phyloP scores from a whole-genome alignment of 192 early-diverging fungal genomes.

The Spinellus fusiger region DNA sequence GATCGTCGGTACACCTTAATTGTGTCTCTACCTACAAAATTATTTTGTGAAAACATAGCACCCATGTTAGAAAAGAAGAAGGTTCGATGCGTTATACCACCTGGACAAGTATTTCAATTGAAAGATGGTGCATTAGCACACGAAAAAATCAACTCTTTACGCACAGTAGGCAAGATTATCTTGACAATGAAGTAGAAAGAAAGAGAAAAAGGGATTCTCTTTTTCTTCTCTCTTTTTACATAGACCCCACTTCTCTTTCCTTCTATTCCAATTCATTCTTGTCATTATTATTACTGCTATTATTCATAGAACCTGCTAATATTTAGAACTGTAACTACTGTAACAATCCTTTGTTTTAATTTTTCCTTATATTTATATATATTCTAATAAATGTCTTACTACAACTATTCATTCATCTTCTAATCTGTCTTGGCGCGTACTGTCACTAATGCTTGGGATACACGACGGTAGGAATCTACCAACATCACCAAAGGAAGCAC shows the following conservation, averaged over 20 bases:
- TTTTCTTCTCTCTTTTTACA: not conserved
- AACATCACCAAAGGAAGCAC: conserved; percentile 57
- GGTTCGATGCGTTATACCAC: not conserved
- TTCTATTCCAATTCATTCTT: not conserved
- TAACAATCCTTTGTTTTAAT: too few species aligned
- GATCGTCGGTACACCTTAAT: not conserved
- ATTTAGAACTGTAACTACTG: too few species aligned
- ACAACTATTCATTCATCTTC: too few species aligned
- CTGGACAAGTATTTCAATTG: conserved; percentile 15
- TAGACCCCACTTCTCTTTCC: not conserved
- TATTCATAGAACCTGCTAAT: too few species aligned
- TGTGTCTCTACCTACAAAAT: not conserved
- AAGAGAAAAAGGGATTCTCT: not conserved
- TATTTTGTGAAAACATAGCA: not conserved
- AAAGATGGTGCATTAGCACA: conserved; percentile 22
- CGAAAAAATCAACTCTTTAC: conserved; percentile 19
- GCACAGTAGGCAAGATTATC: conserved; percentile 27
- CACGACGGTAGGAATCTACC: conserved; percentile 26
- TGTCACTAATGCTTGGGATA: too few species aligned
- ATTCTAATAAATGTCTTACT: too few species aligned
- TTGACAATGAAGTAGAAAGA: conserved; percentile 2
- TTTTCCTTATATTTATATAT: too few species aligned
- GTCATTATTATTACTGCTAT: too few species aligned
- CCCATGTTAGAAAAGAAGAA: not conserved
- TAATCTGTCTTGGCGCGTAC: too few species aligned